phyloP scores from a whole-genome alignment of 495 filamentous ascomycete genomes.

The Penicillium bialowiezense region DNA sequence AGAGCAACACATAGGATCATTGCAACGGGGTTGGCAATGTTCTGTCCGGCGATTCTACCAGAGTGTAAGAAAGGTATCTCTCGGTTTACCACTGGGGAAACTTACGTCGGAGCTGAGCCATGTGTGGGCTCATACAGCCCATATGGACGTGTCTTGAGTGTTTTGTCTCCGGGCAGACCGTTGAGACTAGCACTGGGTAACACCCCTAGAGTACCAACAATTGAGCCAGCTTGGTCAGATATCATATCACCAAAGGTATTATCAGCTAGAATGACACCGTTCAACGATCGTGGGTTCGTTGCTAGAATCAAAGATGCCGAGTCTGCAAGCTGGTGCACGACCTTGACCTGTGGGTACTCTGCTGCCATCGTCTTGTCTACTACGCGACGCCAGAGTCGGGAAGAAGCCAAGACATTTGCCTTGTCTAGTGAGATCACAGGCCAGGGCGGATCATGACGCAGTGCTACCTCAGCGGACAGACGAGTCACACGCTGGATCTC shows the following conservation, averaged over 20 bases:
- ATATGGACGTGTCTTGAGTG: conserved; percentile 31
- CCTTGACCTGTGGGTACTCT: conserved; percentile 47
- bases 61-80: background rate
- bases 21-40: conserved; percentile 64
- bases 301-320: conserved; percentile 49
- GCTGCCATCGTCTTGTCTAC: conserved; percentile 41
- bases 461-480: conserved; percentile 44
- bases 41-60: conserved; percentile 33
- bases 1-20: conserved; percentile 86
- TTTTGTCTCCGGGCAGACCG: conserved; percentile 38
- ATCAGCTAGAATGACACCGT: conserved; percentile 49
- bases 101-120: conserved; percentile 41
- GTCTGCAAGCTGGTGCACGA: conserved; percentile 49
- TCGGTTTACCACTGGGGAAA: background rate
- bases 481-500: conserved; percentile 50
- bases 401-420: conserved; percentile 50
- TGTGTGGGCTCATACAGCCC: conserved; percentile 43
- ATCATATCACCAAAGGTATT: conserved; percentile 55
- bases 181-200: conserved; percentile 49
- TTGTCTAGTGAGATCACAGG: conserved; percentile 49
- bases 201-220: conserved; percentile 48
- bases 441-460: conserved; percentile 42
- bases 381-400: conserved; percentile 48
- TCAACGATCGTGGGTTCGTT: conserved; percentile 45
- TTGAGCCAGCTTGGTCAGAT: conserved; percentile 48